Evolutionary conservation across 2,329 filamentous ascomycete genomes (phyloP).

Genomic region (Aspergillus thermomutatus): DNA sequence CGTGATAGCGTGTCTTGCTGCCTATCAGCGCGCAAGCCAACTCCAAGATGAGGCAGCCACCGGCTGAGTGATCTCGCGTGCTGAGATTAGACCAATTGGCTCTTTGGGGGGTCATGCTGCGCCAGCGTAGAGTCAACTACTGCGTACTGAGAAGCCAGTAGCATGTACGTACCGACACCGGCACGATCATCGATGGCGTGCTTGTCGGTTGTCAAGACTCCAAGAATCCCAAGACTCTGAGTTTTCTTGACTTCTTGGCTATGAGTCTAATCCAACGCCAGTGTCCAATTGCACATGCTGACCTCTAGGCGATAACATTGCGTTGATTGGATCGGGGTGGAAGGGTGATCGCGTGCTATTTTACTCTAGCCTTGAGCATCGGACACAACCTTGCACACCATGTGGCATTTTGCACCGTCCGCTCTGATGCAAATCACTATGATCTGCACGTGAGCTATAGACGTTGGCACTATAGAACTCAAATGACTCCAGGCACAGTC

Average conservation of each 20-base stretch:
- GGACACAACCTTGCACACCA: no score
- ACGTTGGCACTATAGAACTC: background rate
- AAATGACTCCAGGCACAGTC: no score
- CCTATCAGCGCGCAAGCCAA: background rate
- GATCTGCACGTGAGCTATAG: background rate
- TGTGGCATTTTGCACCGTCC: no score
- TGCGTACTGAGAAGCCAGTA: background rate
- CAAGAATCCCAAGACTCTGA: slow-evolving; percentile 1
- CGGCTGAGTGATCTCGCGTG: background rate
- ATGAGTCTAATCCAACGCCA: background rate
- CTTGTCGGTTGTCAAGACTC: background rate
- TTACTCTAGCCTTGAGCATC: background rate
- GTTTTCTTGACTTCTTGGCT: slow-evolving; percentile 11
- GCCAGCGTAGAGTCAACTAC: background rate
- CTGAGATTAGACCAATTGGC: background rate
- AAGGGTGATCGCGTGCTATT: background rate
- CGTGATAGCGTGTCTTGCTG: background rate
- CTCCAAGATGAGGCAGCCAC: no score
- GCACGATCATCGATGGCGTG: background rate
- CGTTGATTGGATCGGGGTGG: background rate
- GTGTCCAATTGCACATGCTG: background rate
- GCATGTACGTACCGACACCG: background rate
- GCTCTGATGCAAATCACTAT: background rate
- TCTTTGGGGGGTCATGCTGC: background rate
- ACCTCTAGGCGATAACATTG: background rate